A percentile compares a stretch with the other conserved stretches of the same genome.
Evolutionary conservation across 2,329 filamentous ascomycete genomes (phyloP).

Genomic region (Neocatenulostroma microsporum): DNA sequence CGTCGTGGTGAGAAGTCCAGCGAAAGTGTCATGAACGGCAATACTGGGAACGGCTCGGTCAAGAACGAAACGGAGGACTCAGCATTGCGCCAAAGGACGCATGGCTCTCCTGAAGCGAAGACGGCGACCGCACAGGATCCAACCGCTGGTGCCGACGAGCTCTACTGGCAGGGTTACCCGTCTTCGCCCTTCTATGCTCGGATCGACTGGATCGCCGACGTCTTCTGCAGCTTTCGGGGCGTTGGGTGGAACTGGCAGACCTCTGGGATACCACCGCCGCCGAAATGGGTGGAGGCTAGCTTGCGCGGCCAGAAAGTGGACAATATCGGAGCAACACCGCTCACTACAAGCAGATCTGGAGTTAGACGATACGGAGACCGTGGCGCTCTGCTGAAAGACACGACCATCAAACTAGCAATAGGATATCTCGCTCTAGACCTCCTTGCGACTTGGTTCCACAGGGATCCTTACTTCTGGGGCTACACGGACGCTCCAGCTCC

Average conservation of each 20-base stretch:
- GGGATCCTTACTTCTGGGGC: conserved; percentile 68
- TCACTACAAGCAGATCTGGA: conserved; percentile 25
- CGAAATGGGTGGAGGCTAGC: conserved; percentile 33
- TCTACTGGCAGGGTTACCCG: conserved; percentile 50
- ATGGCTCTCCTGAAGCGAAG: no score
- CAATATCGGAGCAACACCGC: conserved; percentile 1
- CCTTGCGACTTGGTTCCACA: conserved; percentile 59
- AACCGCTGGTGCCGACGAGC: not conserved
- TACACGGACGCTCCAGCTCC: conserved; percentile 32
- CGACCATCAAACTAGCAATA: conserved; percentile 38
- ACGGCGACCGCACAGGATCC: no score
- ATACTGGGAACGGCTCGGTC: conserved; percentile 2
- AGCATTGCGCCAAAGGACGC: not conserved
- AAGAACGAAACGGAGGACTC: not conserved
- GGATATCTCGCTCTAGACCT: conserved; percentile 63
- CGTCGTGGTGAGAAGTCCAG: conserved; percentile 8
- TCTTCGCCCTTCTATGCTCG: conserved; percentile 41
- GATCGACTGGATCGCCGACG: conserved; percentile 51
- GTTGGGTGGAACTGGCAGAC: conserved; percentile 54
- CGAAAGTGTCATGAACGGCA: conserved; percentile 6
- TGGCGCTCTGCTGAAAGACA: conserved; percentile 27
- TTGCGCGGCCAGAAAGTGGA: conserved; percentile 26
- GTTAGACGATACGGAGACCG: conserved; percentile 31
- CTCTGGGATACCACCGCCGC: conserved; percentile 40
- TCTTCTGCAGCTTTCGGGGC: conserved; percentile 52